These are phyloP conservation scores for Musa troglodytarum DNA, from an alignment of 176 grass and related monocot genomes.

Conservation along the genomic window DNA sequence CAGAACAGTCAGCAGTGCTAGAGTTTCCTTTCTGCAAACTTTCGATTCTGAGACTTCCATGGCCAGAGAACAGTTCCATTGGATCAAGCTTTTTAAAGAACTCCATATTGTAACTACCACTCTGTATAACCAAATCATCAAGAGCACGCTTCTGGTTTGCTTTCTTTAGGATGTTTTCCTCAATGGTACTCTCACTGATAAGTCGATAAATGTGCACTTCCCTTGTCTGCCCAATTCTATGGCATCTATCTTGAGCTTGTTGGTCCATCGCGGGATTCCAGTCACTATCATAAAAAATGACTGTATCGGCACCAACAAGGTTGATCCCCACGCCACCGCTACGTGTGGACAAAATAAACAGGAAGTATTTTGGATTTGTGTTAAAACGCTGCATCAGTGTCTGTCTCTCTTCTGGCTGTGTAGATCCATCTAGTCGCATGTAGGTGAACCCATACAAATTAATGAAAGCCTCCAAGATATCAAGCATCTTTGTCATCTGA, in stretches of 20 bases:
- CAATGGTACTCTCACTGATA: constrained; percentile 95
- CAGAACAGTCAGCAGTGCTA: constrained; percentile 26
- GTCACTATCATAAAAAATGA: constrained; percentile 98
- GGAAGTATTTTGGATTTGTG: constrained; percentile 90
- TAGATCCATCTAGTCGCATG: constrained; percentile 92
- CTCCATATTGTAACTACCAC: constrained; percentile 94
- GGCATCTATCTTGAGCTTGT: constrained; percentile 99
- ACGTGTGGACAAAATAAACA: constrained; percentile 97
- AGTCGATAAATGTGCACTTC: constrained; percentile 97
- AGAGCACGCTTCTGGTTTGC: constrained; percentile 94
- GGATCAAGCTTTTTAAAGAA: constrained; percentile 99
- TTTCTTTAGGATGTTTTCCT: constrained; percentile 98
- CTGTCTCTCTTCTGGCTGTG: constrained; percentile 86
- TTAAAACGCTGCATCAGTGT: constrained; percentile 98
- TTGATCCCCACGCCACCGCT: constrained; percentile 98
- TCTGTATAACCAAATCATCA: constrained; percentile 96
- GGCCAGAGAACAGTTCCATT: constrained; percentile 87
- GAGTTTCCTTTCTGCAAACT: constrained; percentile 34
- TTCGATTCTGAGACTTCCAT: constrained; percentile 31
- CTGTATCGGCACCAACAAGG: constrained; percentile 92
- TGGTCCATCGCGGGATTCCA: constrained; percentile 99
- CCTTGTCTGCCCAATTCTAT: constrained; percentile 94
- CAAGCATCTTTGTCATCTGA: constrained; percentile 99
- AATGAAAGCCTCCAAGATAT: constrained; percentile 95
- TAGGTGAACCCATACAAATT: constrained; percentile 98